Conservation (phyloP, 768 basidiomycete genomes). For the Panellus pusillus region DNA sequence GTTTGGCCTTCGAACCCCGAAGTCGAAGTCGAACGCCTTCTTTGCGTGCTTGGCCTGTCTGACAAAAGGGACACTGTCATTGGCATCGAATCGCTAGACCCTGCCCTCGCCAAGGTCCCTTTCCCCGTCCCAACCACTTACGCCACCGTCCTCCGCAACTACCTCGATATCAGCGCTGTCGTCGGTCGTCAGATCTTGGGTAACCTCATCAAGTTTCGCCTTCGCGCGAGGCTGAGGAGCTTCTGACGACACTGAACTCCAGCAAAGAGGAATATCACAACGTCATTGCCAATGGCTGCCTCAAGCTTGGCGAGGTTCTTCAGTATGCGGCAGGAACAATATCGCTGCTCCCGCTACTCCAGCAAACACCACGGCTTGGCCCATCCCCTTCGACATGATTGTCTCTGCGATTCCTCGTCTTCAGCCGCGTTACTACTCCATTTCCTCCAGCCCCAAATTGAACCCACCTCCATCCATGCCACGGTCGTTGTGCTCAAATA, state of each 20-base stretch:
- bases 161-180: constrained; percentile 94
- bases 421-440: constrained; percentile 97
- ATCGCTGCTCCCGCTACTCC: constrained; percentile 52
- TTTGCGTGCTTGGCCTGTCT: constrained; percentile 81
- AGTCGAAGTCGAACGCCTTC: constrained; percentile 84
- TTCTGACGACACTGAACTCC: constrained; percentile 73
- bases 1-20: constrained; percentile 97
- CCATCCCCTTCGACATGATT: constrained; percentile 95
- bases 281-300: constrained; percentile 77
- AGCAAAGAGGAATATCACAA: constrained; percentile 85
- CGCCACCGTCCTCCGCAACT: constrained; percentile 89
- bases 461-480: constrained; percentile 87
- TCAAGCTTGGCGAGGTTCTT: constrained; percentile 92
- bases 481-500: constrained; percentile 96
- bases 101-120: constrained; percentile 95
- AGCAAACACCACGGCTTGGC: constrained; percentile 83
- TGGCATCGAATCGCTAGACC: constrained; percentile 94
- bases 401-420: constrained; percentile 91
- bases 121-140: constrained; percentile 98
- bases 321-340: constrained; percentile 85
- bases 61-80: constrained; percentile 83
- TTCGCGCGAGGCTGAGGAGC: constrained; percentile 68
- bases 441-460: constrained; percentile 95
- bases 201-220: constrained; percentile 86
- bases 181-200: constrained; percentile 94